A percentile compares a stretch with the other conserved stretches of the same genome.
Conservation (phyloP, 2,329 filamentous ascomycete genomes). For the Fusarium sp. region DNA sequence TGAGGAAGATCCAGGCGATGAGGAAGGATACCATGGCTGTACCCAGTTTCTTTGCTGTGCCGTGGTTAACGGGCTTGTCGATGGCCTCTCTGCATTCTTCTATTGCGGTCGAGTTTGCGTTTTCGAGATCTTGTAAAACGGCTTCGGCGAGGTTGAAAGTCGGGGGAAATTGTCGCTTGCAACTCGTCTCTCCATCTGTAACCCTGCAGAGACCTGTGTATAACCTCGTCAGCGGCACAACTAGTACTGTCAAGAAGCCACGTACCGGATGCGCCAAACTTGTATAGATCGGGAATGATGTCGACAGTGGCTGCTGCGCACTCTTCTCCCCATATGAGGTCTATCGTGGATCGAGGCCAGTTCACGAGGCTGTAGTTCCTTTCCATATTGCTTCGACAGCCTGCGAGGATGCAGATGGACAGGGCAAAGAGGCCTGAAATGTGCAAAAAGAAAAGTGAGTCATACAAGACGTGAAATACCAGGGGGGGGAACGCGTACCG, state of each 20-base stretch:
- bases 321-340: slow-evolving; percentile 26
- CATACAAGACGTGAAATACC: too few species aligned
- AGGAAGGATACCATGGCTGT: slow-evolving; percentile 25
- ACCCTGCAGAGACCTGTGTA: slow-evolving; percentile 26
- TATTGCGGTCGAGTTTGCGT: background rate
- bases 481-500: background rate
- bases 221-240: background rate
- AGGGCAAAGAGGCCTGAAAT: slow-evolving; percentile 27
- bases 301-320: slow-evolving; percentile 18
- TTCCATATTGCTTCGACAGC: slow-evolving; percentile 25
- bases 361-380: slow-evolving; percentile 32
- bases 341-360: slow-evolving; percentile 30
- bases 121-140: slow-evolving; percentile 20
- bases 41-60: slow-evolving; percentile 12
- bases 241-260: accelerated
- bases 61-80: slow-evolving; percentile 18
- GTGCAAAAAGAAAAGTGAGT: background rate
- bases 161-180: slow-evolving; percentile 22
- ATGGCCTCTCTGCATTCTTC: slow-evolving; percentile 19
- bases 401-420: slow-evolving; percentile 30
- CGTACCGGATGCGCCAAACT: slow-evolving; percentile 29
- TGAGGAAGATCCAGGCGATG: slow-evolving; percentile 25
- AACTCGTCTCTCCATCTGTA: slow-evolving; percentile 5
- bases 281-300: slow-evolving; percentile 28
- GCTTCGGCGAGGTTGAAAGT: slow-evolving; percentile 32